Evolutionary conservation across 345 rosid species (phyloP), one percentile per base, ranked within the genome.

Genomic region (Streptanthus diversifolius): DNA sequence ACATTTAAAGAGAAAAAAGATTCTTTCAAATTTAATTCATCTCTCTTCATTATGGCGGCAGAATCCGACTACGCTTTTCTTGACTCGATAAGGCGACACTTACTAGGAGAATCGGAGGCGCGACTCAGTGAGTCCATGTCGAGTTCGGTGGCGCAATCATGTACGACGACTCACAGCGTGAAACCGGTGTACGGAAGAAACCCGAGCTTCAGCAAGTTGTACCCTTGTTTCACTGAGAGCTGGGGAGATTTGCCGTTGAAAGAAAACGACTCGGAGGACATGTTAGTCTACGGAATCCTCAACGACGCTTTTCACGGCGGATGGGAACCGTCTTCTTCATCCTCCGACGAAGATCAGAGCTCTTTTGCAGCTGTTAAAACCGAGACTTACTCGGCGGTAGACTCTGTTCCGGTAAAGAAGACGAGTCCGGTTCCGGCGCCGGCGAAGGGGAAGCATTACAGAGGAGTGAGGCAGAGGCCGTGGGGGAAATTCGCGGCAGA

Each of bases 401-500:
- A 44, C 5, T 30, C 70, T 10, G 61, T 63, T 19, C 62, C 59
- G 66, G 78, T 11, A 73, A 77, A 72, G 59, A 55, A 74, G 24
- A 39, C 30, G 19, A 57, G 1, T 1, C 55, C 65, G 41, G 48
- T 19, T 5, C 61, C 79, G 48, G 74, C 72, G 61, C 36, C 72
- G 18, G 82, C 73, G 14, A 85, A 81, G 81, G 97, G 90, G 43
- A 92, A 86, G 78, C 99, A 90, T 57, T 95, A 86, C 59, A 82
- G 99, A 55, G 99, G 99, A 12, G 99, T 95, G 43, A 90, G 99
- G 77, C 96, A 85, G 78, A 75, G 99, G 76, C 99, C 99, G 45
- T 95, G 99, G 99, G 99, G 99, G 62, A 95, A 92, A 66, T 95
- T 87, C 71, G 99, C 99, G 17, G 96, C 97, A 29, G 99, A 95